Conservation (phyloP, 2,329 filamentous ascomycete genomes). For the Aspergillus pseudoviridinutans region DNA sequence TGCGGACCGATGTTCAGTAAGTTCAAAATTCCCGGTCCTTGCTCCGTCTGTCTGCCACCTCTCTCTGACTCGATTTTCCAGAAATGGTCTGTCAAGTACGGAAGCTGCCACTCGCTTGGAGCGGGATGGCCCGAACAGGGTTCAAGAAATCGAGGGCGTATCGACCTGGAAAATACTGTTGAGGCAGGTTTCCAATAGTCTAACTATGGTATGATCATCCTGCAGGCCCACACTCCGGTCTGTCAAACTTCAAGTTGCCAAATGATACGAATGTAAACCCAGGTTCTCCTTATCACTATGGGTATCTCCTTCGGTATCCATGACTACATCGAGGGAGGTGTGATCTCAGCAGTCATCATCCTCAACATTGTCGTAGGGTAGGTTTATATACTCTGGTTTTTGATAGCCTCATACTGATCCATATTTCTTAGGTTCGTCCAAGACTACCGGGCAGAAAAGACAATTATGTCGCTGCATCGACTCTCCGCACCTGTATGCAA, state of each 20-base stretch:
- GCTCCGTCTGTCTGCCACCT: neutral
- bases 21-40: neutral
- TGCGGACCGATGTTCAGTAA: constrained; percentile 24
- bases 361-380: constrained; percentile 55
- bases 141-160: constrained; percentile 67
- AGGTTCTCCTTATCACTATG: constrained; percentile 75
- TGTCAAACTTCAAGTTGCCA: neutral
- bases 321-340: constrained; percentile 57
- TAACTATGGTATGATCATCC: constrained; percentile 57
- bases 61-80: constrained; percentile 8
- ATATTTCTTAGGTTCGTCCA: constrained; percentile 46
- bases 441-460: constrained; percentile 58
- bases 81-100: constrained; percentile 58
- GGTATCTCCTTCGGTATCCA: constrained; percentile 55
- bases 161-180: constrained; percentile 72
- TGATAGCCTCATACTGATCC: neutral
- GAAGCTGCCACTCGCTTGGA: constrained; percentile 64
- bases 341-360: constrained; percentile 56
- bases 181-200: constrained; percentile 72
- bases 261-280: constrained; percentile 6
- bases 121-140: constrained; percentile 65
- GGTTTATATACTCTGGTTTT: neutral
- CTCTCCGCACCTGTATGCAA: constrained; percentile 55
- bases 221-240: neutral
- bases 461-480: constrained; percentile 54